Percentiles rank a stretch among this genome's conserved stretches.
Evolutionary conservation across 2,329 filamentous ascomycete genomes (phyloP).

Genomic region (Sporothrix sp.): DNA sequence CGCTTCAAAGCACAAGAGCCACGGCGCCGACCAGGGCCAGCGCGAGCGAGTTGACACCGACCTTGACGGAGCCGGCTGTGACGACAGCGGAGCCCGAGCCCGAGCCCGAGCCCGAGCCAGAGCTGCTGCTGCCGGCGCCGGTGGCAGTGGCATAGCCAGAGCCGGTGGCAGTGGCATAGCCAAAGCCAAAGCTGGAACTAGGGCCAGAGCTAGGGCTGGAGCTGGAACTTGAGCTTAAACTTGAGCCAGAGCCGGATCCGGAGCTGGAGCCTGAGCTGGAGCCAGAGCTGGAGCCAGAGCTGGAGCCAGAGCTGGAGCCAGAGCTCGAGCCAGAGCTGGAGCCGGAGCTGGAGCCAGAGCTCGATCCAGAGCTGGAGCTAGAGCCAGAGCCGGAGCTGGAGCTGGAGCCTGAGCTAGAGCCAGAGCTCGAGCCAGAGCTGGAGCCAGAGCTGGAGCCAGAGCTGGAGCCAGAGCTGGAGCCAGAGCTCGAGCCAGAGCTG

Average conservation of each 20-base stretch:
- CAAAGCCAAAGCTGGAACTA: neutral
- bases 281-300: neutral
- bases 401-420: neutral
- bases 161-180: neutral
- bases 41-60: constrained; percentile 1
- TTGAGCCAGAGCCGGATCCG: neutral
- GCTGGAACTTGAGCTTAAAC: neutral
- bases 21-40: neutral
- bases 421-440: neutral
- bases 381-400: neutral
- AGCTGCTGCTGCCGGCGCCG: neutral
- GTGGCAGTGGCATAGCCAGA: neutral
- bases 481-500: neutral
- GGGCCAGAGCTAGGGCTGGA: neutral
- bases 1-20: constrained; percentile 2
- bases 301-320: neutral
- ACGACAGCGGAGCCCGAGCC: neutral
- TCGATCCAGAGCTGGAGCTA: neutral
- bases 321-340: neutral
- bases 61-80: constrained; percentile 10
- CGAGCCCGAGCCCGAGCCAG: neutral
- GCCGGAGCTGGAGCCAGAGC: neutral
- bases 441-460: neutral
- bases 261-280: neutral
- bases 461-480: neutral